Conservation (phyloP, 768 basidiomycete genomes). For the Mycena kentingensis region DNA sequence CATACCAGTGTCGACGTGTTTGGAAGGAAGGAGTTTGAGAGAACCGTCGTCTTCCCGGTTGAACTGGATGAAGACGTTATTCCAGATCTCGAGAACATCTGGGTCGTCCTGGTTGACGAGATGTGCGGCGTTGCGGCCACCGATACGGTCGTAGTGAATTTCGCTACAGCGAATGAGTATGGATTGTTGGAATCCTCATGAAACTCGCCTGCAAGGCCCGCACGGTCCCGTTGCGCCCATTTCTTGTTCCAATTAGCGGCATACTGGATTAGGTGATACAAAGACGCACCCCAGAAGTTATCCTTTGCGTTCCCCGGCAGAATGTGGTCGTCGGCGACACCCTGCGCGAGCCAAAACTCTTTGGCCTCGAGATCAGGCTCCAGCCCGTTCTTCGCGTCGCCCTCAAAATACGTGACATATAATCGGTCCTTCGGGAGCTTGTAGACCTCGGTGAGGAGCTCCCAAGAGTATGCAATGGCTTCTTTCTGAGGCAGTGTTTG, state of each 20-base stretch:
- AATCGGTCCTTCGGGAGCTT: slow-evolving; percentile 85
- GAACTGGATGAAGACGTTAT: slow-evolving; percentile 99
- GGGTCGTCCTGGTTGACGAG: slow-evolving; percentile 97
- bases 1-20: slow-evolving; percentile 99
- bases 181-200: background rate
- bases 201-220: slow-evolving; percentile 82
- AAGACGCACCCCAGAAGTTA: slow-evolving; percentile 92
- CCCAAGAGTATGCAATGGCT: slow-evolving; percentile 92
- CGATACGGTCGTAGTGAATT: slow-evolving; percentile 95
- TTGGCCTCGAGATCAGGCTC: slow-evolving; percentile 89
- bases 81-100: slow-evolving; percentile 98
- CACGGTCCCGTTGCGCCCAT: slow-evolving; percentile 99
- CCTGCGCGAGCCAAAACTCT: slow-evolving; percentile 85
- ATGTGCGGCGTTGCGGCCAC: slow-evolving; percentile 91
- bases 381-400: slow-evolving; percentile 81
- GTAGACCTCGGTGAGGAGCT: slow-evolving; percentile 88
- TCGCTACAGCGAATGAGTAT: slow-evolving; percentile 58
- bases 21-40: slow-evolving; percentile 78
- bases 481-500: too few relatives aligned
- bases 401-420: slow-evolving; percentile 98
- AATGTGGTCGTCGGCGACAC: slow-evolving; percentile 87
- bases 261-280: background rate
- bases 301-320: slow-evolving; percentile 94
- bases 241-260: slow-evolving; percentile 49
- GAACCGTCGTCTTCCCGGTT: slow-evolving; percentile 91